These are phyloP conservation scores for Sarcodon sp. DNA, from an alignment of 768 basidiomycete species.

Conservation along the genomic window DNA sequence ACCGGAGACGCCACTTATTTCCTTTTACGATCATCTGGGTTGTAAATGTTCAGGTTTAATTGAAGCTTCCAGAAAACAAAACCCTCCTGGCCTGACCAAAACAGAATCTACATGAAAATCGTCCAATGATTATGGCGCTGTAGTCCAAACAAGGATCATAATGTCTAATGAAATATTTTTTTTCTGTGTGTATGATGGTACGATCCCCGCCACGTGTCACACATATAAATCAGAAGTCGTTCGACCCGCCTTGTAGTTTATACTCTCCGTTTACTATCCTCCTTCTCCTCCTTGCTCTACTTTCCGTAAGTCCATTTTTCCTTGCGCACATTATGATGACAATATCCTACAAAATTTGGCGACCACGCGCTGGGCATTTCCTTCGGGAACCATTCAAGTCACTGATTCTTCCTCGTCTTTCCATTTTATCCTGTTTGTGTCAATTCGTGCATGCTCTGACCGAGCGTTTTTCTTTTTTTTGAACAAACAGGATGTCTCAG, in stretches of 20 bases:
- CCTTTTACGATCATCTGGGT: no score
- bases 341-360: slow-evolving; percentile 14
- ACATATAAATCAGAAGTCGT: no score
- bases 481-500: slow-evolving; percentile 6
- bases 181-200: no score
- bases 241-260: neutral
- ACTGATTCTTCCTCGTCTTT: slow-evolving; percentile 13
- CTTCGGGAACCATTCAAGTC: slow-evolving; percentile 30
- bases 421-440: neutral
- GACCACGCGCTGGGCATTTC: slow-evolving; percentile 18
- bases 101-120: no score
- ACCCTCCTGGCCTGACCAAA: no score
- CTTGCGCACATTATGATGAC: slow-evolving; percentile 13
- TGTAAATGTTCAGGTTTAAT: no score
- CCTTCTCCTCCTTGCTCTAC: neutral
- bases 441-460: neutral
- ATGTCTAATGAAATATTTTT: no score
- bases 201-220: no score
- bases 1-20: no score
- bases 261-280: neutral
- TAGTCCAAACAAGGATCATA: no score
- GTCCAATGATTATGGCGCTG: no score
- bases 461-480: slow-evolving; percentile 4
- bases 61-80: no score
- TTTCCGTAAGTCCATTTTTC: neutral